A percentile compares a stretch with the other conserved stretches of the same genome.
Conservation (phyloP, 345 rosid species). For the Noccaea bulbosa region DNA sequence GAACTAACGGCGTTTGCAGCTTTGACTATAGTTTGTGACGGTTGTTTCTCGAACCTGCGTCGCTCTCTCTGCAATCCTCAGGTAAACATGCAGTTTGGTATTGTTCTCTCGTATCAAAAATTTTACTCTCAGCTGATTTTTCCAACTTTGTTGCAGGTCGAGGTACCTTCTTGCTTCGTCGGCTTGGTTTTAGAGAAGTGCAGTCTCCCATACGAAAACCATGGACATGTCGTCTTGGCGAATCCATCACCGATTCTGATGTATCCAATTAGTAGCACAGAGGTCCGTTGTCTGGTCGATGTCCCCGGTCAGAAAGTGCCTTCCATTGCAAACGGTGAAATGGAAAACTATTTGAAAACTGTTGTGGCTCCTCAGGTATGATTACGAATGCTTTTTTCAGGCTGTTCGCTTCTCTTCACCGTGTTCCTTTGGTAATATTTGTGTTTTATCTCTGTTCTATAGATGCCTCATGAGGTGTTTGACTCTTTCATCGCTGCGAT, state of each 20-base stretch:
- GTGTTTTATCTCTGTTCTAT: constrained; percentile 12
- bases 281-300: constrained; percentile 54
- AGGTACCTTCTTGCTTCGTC: constrained; percentile 52
- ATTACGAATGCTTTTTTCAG: neutral
- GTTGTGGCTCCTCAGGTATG: constrained; percentile 56
- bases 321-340: constrained; percentile 56
- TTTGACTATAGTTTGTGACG: constrained; percentile 78
- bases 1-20: constrained; percentile 62
- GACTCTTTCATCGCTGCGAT: constrained; percentile 52
- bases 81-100: constrained; percentile 42
- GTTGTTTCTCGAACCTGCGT: constrained; percentile 82
- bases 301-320: constrained; percentile 59
- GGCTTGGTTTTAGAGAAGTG: constrained; percentile 53
- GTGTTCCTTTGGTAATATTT: neutral
- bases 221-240: constrained; percentile 52
- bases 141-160: constrained; percentile 38
- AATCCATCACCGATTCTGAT: constrained; percentile 53
- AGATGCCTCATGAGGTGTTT: constrained; percentile 52
- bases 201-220: constrained; percentile 49
- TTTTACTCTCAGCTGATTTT: neutral
- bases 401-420: constrained; percentile 9
- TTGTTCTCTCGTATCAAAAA: constrained; percentile 8
- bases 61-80: constrained; percentile 75
- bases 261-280: constrained; percentile 53
- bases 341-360: constrained; percentile 50